Evolutionary conservation across 176 grass and related monocot species (phyloP).

Genomic region (Metroxylon sagu): DNA sequence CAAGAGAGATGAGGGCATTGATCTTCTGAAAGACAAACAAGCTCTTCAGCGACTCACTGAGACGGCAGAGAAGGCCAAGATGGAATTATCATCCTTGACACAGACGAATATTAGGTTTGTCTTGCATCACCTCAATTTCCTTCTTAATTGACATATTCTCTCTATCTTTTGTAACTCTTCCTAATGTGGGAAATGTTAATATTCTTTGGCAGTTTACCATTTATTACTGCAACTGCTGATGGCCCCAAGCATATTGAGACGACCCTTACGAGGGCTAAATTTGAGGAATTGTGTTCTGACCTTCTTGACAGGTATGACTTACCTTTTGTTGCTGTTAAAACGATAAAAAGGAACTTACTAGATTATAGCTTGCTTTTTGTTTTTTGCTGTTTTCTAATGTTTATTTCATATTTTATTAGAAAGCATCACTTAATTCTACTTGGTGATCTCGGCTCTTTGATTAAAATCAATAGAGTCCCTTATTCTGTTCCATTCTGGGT

Average conservation of each 20-base stretch:
- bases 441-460: too few relatives aligned
- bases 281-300: constrained; percentile 14
- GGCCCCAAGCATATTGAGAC: constrained; percentile 3
- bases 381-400: too few relatives aligned
- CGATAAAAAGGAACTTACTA: too few relatives aligned
- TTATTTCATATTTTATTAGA: too few relatives aligned
- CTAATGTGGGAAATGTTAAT: too few relatives aligned
- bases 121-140: neutral
- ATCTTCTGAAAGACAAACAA: constrained; percentile 14
- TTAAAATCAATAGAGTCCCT: too few relatives aligned
- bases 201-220: constrained; percentile 1
- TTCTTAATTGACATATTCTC: too few relatives aligned
- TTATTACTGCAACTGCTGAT: constrained; percentile 16
- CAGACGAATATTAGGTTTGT: constrained; percentile 10
- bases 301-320: constrained; percentile 9
- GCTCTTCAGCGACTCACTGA: constrained; percentile 17
- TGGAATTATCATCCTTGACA: constrained; percentile 5
- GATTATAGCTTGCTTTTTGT: too few relatives aligned
- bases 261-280: constrained; percentile 10
- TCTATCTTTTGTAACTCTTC: too few relatives aligned
- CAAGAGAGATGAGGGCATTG: constrained; percentile 17
- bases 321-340: neutral
- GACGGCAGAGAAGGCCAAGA: constrained; percentile 16
- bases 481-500: too few relatives aligned
- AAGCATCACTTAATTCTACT: too few relatives aligned